phyloP scores from a whole-genome alignment of 805 yeast species.

The Wickerhamiella siamensis region DNA sequence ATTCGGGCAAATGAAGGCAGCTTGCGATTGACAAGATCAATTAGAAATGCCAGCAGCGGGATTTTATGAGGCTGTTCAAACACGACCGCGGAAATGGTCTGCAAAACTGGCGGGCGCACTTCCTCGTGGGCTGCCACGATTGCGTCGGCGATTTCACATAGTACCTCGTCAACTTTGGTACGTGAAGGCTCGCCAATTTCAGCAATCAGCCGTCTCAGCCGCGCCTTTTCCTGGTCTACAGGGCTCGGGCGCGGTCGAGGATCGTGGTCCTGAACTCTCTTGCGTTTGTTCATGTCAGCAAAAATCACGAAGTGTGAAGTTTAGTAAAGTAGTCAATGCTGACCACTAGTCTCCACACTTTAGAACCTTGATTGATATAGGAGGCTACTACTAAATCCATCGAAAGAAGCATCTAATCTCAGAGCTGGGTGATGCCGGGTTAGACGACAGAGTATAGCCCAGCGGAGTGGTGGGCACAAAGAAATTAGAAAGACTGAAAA shows the following conservation, averaged over 20 bases:
- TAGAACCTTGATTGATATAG: too few species aligned
- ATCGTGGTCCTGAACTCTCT: constrained; percentile 10
- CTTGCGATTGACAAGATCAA: constrained; percentile 50
- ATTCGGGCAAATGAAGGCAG: constrained; percentile 53
- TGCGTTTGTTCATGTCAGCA: constrained; percentile 10
- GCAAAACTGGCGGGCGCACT: constrained; percentile 44
- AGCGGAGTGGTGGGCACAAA: too few species aligned
- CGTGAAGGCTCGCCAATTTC: constrained; percentile 46
- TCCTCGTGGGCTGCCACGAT: constrained; percentile 40
- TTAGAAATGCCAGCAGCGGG: constrained; percentile 51
- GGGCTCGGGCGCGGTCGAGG: constrained; percentile 13
- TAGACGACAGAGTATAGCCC: too few species aligned
- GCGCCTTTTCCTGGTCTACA: constrained; percentile 6
- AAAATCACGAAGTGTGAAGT: too few species aligned
- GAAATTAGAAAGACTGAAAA: too few species aligned
- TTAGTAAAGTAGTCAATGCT: too few species aligned
- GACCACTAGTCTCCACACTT: too few species aligned
- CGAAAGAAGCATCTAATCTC: too few species aligned
- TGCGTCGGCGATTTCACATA: constrained; percentile 27
- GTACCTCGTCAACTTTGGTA: constrained; percentile 13
- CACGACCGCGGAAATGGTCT: constrained; percentile 52
- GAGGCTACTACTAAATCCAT: too few species aligned
- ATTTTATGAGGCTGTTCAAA: constrained; percentile 87
- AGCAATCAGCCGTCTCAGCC: constrained; percentile 30
- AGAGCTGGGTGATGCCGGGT: too few species aligned